Conservation (phyloP, 73 alveolate genomes). For the Stentor roeselii region DNA sequence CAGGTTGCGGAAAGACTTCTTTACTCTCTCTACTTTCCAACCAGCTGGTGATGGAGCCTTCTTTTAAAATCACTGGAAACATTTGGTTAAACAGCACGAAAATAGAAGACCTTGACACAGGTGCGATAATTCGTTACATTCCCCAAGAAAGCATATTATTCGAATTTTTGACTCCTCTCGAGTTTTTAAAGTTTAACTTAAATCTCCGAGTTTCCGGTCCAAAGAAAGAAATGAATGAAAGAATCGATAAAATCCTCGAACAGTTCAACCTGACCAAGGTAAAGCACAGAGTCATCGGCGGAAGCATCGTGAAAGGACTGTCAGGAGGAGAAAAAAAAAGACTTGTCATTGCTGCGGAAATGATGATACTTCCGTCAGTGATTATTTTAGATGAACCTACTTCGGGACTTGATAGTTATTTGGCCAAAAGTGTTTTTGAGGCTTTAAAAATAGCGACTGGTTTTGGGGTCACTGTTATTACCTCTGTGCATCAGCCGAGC, state of each 20-base stretch:
- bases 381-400: neutral
- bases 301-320: neutral
- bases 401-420: neutral
- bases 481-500: conserved; percentile 10
- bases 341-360: neutral
- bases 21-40: conserved; percentile 17
- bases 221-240: no score
- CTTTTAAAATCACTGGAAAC: no score
- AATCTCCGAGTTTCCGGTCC: no score
- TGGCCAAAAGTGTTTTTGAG: neutral
- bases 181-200: no score
- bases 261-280: no score
- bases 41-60: no score
- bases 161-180: no score
- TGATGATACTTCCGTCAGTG: neutral
- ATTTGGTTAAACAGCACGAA: no score
- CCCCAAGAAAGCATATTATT: no score
- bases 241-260: no score
- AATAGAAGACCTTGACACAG: no score
- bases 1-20: conserved; percentile 38
- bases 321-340: conserved; percentile 1
- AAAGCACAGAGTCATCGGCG: neutral
- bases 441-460: neutral
- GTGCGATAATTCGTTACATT: no score
- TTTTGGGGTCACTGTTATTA: neutral